These are phyloP conservation scores for Ganoderma sp. DNA, from an alignment of 1,284 basidiomycete genomes.

Conservation along the genomic window DNA sequence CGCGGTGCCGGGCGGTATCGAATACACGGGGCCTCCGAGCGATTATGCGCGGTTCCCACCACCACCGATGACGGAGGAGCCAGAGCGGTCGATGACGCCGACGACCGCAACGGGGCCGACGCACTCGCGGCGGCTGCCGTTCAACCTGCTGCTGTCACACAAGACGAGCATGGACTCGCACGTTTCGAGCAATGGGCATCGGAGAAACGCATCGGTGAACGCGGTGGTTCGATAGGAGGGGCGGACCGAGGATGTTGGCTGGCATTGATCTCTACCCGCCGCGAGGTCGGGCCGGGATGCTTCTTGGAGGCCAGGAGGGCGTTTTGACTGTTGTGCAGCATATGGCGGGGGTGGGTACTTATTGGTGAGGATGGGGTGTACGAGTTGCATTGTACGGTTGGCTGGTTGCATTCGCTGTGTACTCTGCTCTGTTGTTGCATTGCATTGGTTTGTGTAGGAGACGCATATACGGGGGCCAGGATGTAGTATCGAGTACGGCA, in stretches of 20 bases:
- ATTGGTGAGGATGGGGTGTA: conserved; percentile 13
- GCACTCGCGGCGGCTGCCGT: conserved; percentile 66
- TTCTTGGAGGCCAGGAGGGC: background rate
- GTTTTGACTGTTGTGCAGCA: conserved; percentile 1
- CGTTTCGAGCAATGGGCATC: conserved; percentile 49
- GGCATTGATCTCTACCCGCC: background rate
- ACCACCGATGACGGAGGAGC: conserved; percentile 50
- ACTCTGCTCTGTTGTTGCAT: conserved; percentile 32
- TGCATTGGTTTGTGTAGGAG: conserved; percentile 24
- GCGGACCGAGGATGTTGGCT: conserved; percentile 12
- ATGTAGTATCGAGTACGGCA: conserved; percentile 10
- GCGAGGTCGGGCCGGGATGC: background rate
- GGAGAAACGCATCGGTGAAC: conserved; percentile 66
- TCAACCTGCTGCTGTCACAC: conserved; percentile 61
- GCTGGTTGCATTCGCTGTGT: conserved; percentile 23
- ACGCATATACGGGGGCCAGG: background rate
- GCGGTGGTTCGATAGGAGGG: conserved; percentile 48
- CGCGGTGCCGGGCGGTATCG: conserved; percentile 51
- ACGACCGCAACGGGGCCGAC: conserved; percentile 51
- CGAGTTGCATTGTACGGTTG: conserved; percentile 13
- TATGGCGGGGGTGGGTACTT: conserved; percentile 5
- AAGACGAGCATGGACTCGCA: conserved; percentile 50
- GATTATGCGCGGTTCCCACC: conserved; percentile 76
- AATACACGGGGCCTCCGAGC: conserved; percentile 66
- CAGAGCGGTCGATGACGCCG: conserved; percentile 45